Evolutionary conservation across 2,329 filamentous ascomycete species (phyloP).

Genomic region (Fusarium pseudograminearum): DNA sequence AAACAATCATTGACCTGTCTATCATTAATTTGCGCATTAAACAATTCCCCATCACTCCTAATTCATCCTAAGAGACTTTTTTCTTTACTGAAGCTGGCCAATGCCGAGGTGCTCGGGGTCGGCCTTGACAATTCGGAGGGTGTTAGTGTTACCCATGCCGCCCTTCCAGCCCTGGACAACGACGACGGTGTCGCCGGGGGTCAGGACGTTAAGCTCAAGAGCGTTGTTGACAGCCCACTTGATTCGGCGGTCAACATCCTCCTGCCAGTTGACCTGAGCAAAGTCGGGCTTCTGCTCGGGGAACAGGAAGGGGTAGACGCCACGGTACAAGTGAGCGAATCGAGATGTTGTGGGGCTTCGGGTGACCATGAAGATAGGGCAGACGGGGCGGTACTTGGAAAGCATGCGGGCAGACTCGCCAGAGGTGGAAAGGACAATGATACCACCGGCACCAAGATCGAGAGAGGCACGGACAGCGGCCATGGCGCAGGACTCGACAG

Average conservation of each 20-base stretch:
- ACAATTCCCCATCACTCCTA: conserved; percentile 32
- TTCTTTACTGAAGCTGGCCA: conserved; percentile 55
- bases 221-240: conserved; percentile 96
- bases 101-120: conserved; percentile 70
- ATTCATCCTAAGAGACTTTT: conserved; percentile 26
- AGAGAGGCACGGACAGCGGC: conserved; percentile 94
- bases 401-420: conserved; percentile 94
- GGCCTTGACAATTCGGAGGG: conserved; percentile 73
- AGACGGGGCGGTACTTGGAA: conserved; percentile 98
- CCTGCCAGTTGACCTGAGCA: conserved; percentile 92
- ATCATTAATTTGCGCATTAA: conserved; percentile 50
- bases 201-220: conserved; percentile 82
- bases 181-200: conserved; percentile 78
- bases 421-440: conserved; percentile 95
- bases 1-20: conserved; percentile 48
- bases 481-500: conserved; percentile 96
- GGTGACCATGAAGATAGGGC: conserved; percentile 99
- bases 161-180: conserved; percentile 93
- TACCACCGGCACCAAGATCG: conserved; percentile 95
- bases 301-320: conserved; percentile 98
- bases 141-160: conserved; percentile 93
- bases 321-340: conserved; percentile 95
- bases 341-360: conserved; percentile 85
- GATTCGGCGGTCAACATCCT: conserved; percentile 96
- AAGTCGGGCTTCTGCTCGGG: conserved; percentile 95